Evolutionary conservation across 108 stramenopile genomes (phyloP), one percentile per base, ranked within the genome.

Genomic region (Bacterosira constricta): DNA sequence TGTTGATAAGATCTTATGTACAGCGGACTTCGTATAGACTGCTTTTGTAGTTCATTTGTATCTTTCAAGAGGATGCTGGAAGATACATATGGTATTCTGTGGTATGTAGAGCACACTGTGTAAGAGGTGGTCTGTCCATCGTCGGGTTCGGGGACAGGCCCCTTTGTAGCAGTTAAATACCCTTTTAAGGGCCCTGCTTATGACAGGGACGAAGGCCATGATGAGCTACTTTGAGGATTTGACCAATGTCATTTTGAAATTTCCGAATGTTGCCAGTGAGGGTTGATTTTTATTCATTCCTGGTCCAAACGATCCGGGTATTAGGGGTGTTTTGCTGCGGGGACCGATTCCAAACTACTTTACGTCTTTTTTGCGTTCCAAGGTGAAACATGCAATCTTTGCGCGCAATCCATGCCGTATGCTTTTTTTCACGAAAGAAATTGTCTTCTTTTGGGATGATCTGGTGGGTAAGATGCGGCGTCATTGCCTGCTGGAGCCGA

Each of bases 371-470:
- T 62, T 90, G 30, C 56, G 78, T 15, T 56, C 63, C 30, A 85
- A 71, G 65, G 66, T 86, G 11, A 70, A 69, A 23, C 69, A 86
- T 60, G 75, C 78, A 10, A 63, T 63, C 23, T 65, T 91, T 56
- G 82, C 83, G 38, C 86, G 76, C 74, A 97, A 96, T 74, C 96
- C 98, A 30, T 96, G 95, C 63, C 87, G 96, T 13, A 60, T 98
- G 36, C 62, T 85, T 42, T 95, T 78, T 67, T 92, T 86, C 35
- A 89, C 93, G 32, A 90, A 96, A 73, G 95, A 98, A 71, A 63
- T 96, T 23, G 91, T 98, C 10, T 77, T 98, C 32, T 94, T 92
- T 52, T 87, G 96, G 6, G 85, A 97, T n/a, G 91, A 97, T 69
- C 61, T 98, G 13, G 77, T 96, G 29, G 79, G 77, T 41, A 89